These are phyloP conservation scores for Halophytophthora polymorphica DNA, from an alignment of 352 stramenopile species.

Conservation along the genomic window DNA sequence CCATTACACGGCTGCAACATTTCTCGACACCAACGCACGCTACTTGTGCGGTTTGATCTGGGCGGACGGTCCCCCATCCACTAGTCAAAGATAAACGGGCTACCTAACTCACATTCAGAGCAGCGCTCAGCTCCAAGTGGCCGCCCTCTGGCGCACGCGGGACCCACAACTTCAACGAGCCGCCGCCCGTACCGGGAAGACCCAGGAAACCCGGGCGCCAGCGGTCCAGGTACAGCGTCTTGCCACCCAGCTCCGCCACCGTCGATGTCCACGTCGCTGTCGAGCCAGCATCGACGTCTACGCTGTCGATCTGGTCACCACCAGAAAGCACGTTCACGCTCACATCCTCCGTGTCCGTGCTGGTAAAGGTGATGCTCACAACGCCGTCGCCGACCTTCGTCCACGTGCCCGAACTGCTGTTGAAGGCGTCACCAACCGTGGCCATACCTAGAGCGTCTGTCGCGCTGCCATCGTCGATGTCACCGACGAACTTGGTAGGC, in stretches of 20 bases:
- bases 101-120: background rate
- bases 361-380: background rate
- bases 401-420: slow-evolving; percentile 4
- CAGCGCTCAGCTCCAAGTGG: background rate
- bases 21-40: too few species aligned
- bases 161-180: background rate
- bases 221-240: too few species aligned
- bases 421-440: background rate
- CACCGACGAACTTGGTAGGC: slow-evolving; percentile 1
- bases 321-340: background rate
- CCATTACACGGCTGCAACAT: too few species aligned
- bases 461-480: background rate
- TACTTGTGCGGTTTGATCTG: too few species aligned
- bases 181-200: too few species aligned
- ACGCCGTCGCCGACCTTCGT: background rate
- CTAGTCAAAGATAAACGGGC: too few species aligned
- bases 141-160: background rate
- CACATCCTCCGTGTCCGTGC: background rate
- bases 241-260: too few species aligned
- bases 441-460: background rate
- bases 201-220: too few species aligned
- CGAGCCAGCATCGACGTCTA: background rate
- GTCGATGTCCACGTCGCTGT: background rate
- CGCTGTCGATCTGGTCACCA: background rate
- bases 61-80: too few species aligned